phyloP scores from a whole-genome alignment of 257 asterid genomes.

The Leonotis leonurus region DNA sequence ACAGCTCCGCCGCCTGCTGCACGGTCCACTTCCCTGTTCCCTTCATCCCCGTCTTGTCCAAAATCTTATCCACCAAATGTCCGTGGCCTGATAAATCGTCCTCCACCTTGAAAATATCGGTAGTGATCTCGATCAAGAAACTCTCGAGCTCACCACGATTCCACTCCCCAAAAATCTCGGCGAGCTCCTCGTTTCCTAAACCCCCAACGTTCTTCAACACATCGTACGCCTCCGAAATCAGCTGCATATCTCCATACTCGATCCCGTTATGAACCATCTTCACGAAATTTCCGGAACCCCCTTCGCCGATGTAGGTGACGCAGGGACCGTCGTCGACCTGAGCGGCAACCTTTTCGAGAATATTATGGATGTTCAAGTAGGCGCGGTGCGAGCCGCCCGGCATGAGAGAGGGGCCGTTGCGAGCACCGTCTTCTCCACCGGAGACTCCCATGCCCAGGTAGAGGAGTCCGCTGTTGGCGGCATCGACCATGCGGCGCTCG shows the following conservation, averaged over 20 bases:
- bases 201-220: slow-evolving; percentile 76
- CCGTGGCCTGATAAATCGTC: slow-evolving; percentile 48
- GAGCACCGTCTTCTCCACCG: slow-evolving; percentile 91
- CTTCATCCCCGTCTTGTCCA: slow-evolving; percentile 78
- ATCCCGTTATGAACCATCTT: slow-evolving; percentile 94
- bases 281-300: slow-evolving; percentile 86
- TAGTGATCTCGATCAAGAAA: slow-evolving; percentile 73
- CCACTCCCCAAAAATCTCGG: slow-evolving; percentile 73
- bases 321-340: slow-evolving; percentile 96
- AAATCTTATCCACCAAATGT: slow-evolving; percentile 71
- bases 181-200: slow-evolving; percentile 53
- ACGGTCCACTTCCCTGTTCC: slow-evolving; percentile 92
- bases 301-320: slow-evolving; percentile 81
- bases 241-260: slow-evolving; percentile 92
- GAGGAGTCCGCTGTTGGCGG: slow-evolving; percentile 44
- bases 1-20: slow-evolving; percentile 92
- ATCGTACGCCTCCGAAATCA: slow-evolving; percentile 82
- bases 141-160: slow-evolving; percentile 83
- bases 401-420: slow-evolving; percentile 81
- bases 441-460: slow-evolving; percentile 94
- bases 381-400: slow-evolving; percentile 86
- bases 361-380: slow-evolving; percentile 48
- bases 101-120: slow-evolving; percentile 66
- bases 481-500: slow-evolving; percentile 58
- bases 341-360: slow-evolving; percentile 73